Evolutionary conservation across 352 stramenopile species (phyloP), one percentile per base, ranked within the genome.

Genomic region (Phytophthora chlamydospora): DNA sequence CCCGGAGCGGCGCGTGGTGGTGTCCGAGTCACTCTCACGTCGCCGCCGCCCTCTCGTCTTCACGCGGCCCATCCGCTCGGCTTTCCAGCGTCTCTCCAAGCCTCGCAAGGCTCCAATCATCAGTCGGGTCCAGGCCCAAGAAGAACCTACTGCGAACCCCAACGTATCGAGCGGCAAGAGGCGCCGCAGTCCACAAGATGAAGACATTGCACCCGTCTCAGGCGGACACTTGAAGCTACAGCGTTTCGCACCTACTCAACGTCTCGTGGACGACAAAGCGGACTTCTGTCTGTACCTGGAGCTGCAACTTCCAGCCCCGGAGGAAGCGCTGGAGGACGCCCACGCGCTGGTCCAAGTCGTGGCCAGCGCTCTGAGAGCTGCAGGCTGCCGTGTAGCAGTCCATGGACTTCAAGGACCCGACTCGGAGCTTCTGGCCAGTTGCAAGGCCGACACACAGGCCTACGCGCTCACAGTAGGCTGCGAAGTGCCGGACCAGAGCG

Each of bases 231-330:
- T 76, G 48, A 68, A 71, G 44, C 55, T 76, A 38, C 68, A 71
- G 40, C 68, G 68, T 17, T 76, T 76, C 54, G 54, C 67, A 27
- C 63, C 58, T 1, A 42, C 63, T 2, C 63, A 75, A 41, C 44
- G 61, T 40, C 68, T 72, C 12, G 59, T 66, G 46, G 68, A 71
- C 12, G 66, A 72, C 27, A 44, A 65, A 11, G 71, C 74, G 1
- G 74, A 83, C 46, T 77, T 76, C 16, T 79, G 71, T 36, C 57
- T 83, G 35, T 80, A 78, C 48, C 31, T 75, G 34, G 71, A 80
- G 39, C 24, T 76, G 38, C 6, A 27, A 11, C 11, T 29, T 39
- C 13, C n/a, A 19, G 10, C 14, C 6, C 21, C 40, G 8, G 36
- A 50, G 11, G 59, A 58, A 2, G 19, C 38, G 24, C 49, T 68